Evolutionary conservation across 805 yeast species (phyloP), one percentile per base, ranked within the genome.

Genomic region (Isabelozyma heimii): DNA sequence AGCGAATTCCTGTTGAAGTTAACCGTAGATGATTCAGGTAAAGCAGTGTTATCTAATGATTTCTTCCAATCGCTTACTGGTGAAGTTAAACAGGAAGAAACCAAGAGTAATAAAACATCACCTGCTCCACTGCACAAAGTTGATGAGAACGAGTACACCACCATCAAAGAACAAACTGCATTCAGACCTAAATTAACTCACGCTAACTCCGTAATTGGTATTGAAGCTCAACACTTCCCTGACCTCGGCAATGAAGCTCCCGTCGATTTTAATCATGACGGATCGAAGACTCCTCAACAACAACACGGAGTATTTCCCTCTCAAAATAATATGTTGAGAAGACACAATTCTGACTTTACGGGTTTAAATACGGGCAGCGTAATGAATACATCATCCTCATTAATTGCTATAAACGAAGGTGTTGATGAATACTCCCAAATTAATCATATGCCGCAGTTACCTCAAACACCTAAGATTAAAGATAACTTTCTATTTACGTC

Each of bases 11-110:
- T 60, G 52, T 60, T 73, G 52, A 63, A 63, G 42, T 58, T 73
- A 42, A 70, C 65, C 54, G 62, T 73, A 40, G 76, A 73, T 51
- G 75, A 69, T 43, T 63, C 60, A 57, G 78, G 78, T 8, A 68
- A 68, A 46, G 78, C 78, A 7, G 65, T 64, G 8, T 65, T 73
- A 50, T 61, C 69, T 9, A 53, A 53, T 17, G 62, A 63, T 45
- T 52, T 58, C 45, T 54, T 60, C 43, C 43, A 41, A 6, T 20
- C 49, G 1, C 8, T 40, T 8, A 16, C 38, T 10, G 30, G 35
- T 24, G n/a, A 30, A 30, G 35, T 30, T 30, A 30, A 30, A 13
- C 10, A 30, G 35, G 35, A 30, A 30, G 35, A 30, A 4, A 4
- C 8, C n/a, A 30, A 30, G 35, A 30, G n/a, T 30, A 30, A 9